These are phyloP conservation scores for Zarea fungicola DNA, from an alignment of 2,329 filamentous ascomycete species.

Conservation along the genomic window DNA sequence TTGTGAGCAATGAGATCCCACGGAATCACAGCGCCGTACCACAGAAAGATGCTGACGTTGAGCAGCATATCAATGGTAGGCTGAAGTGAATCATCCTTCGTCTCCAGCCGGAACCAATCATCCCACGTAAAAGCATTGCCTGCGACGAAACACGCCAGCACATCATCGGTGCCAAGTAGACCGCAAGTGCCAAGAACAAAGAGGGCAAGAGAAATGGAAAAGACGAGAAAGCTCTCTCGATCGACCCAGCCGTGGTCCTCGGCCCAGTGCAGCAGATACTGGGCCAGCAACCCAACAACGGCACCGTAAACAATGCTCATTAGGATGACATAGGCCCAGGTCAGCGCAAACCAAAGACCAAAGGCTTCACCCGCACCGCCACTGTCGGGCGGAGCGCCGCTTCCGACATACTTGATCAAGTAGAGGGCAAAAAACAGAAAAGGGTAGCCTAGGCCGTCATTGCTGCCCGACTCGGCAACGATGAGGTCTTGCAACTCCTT, in stretches of 20 bases:
- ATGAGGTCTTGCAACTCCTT: slow-evolving; percentile 75
- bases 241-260: slow-evolving; percentile 78
- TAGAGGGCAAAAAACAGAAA: slow-evolving; percentile 84
- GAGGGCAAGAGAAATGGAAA: slow-evolving; percentile 76
- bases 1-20: slow-evolving; percentile 68
- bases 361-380: slow-evolving; percentile 55
- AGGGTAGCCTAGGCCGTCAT: slow-evolving; percentile 84
- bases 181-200: slow-evolving; percentile 86
- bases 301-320: slow-evolving; percentile 74
- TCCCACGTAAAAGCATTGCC: slow-evolving; percentile 91
- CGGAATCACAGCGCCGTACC: slow-evolving; percentile 81
- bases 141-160: slow-evolving; percentile 87
- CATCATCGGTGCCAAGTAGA: slow-evolving; percentile 82
- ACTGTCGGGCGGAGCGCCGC: slow-evolving; percentile 54
- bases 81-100: slow-evolving; percentile 84
- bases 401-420: slow-evolving; percentile 68
- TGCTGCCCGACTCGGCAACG: slow-evolving; percentile 77
- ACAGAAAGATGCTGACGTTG: slow-evolving; percentile 83
- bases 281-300: slow-evolving; percentile 72
- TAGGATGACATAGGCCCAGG: slow-evolving; percentile 76
- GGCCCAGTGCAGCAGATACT: slow-evolving; percentile 77
- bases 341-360: slow-evolving; percentile 78
- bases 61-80: slow-evolving; percentile 93
- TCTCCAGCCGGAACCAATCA: slow-evolving; percentile 89
- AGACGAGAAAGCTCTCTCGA: slow-evolving; percentile 80